Percentiles rank a stretch among this genome's conserved stretches.
Conservation (phyloP, 2,329 filamentous ascomycete genomes). For the Phyllosticta citriasiana region DNA sequence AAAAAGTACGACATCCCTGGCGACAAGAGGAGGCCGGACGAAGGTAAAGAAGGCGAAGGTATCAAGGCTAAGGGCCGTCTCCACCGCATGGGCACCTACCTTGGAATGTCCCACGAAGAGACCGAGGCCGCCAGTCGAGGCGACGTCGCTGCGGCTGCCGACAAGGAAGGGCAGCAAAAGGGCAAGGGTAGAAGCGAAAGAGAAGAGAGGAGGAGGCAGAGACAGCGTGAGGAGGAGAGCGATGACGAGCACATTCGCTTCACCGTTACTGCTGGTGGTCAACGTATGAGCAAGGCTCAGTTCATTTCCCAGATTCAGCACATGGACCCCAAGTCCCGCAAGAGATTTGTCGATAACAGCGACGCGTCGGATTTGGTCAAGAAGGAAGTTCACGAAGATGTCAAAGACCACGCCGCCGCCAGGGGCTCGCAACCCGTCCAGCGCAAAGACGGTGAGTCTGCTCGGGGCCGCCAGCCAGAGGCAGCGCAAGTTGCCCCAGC, state of each 20-base stretch:
- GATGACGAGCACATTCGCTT: constrained; percentile 68
- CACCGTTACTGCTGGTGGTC: constrained; percentile 62
- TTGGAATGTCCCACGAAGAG: constrained; percentile 31
- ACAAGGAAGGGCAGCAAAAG: constrained; percentile 4
- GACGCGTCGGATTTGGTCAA: constrained; percentile 39
- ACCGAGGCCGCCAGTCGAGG: constrained; percentile 7
- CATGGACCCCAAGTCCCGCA: constrained; percentile 56
- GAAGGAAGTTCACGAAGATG: constrained; percentile 34
- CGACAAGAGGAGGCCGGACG: constrained; percentile 31
- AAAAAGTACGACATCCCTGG: constrained; percentile 70
- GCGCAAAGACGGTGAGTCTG: not conserved
- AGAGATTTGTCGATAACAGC: constrained; percentile 38
- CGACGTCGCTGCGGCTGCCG: constrained; percentile 6
- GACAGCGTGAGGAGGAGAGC: constrained; percentile 38
- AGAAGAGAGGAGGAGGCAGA: constrained; percentile 17
- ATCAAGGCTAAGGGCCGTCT: constrained; percentile 33
- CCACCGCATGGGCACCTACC: constrained; percentile 45
- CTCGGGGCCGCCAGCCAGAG: not conserved
- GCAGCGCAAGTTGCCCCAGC: not conserved
- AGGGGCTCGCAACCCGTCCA: constrained; percentile 9
- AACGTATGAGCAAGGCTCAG: constrained; percentile 69
- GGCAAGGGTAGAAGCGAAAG: not conserved
- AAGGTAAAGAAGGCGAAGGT: constrained; percentile 21
- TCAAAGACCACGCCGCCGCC: constrained; percentile 22
- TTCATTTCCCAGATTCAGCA: constrained; percentile 66